These are phyloP conservation scores for Ciborinia camelliae DNA, from an alignment of 2,329 filamentous ascomycete genomes.

Conservation along the genomic window DNA sequence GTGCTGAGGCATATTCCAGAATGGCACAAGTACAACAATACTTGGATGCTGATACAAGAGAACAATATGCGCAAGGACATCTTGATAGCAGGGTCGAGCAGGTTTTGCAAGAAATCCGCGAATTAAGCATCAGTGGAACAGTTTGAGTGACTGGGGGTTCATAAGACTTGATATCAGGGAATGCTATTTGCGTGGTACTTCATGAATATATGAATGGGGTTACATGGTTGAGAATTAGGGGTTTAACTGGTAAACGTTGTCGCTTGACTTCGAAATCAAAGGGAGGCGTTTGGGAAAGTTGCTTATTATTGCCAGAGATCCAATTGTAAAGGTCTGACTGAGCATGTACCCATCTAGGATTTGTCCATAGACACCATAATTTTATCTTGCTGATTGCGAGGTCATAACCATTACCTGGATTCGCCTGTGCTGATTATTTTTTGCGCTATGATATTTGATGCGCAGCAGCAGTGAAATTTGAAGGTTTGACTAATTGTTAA, in stretches of 20 bases:
- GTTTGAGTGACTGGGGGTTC: slow-evolving; percentile 44
- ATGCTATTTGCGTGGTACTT: slow-evolving; percentile 16
- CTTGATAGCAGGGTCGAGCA: slow-evolving; percentile 90
- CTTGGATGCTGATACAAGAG: slow-evolving; percentile 88
- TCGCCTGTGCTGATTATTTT: not conserved
- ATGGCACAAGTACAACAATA: slow-evolving; percentile 99
- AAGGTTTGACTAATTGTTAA: not conserved
- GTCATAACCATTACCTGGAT: not conserved
- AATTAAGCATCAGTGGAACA: slow-evolving; percentile 83
- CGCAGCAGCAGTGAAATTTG: not conserved
- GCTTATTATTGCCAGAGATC: not conserved
- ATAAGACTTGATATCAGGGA: not conserved
- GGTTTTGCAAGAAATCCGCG: slow-evolving; percentile 93
- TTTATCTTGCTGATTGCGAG: not conserved
- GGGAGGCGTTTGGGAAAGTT: slow-evolving; percentile 14
- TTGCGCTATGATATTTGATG: not conserved
- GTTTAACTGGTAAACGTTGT: slow-evolving; percentile 6
- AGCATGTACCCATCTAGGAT: slow-evolving; percentile 4
- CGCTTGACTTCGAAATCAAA: slow-evolving; percentile 11
- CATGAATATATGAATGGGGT: slow-evolving; percentile 17
- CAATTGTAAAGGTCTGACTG: slow-evolving; percentile 9
- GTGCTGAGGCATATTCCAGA: slow-evolving; percentile 91
- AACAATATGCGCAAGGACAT: slow-evolving; percentile 92
- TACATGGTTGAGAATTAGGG: slow-evolving; percentile 8
- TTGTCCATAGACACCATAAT: slow-evolving; percentile 3